Conservation (phyloP, 2,329 filamentous ascomycete genomes). For the Fusarium armeniacum region DNA sequence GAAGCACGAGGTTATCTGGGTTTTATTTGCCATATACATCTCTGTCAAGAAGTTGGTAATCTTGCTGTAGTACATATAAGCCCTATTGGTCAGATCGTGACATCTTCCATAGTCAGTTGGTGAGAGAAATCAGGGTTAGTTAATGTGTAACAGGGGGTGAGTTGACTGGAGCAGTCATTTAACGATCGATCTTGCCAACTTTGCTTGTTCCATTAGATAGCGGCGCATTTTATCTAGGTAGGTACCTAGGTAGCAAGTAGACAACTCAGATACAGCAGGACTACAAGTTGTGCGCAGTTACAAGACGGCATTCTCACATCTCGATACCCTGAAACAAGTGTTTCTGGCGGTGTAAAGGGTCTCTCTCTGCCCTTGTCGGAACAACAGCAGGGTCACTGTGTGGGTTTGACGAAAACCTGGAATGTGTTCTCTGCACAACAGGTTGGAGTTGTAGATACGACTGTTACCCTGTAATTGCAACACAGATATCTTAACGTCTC, state of each 20-base stretch:
- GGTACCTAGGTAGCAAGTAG: no score
- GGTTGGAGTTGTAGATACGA: conserved; percentile 3
- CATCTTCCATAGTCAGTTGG: not conserved
- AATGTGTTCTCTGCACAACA: not conserved
- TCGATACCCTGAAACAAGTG: conserved; percentile 43
- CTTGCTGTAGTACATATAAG: not conserved
- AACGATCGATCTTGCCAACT: conserved; percentile 5
- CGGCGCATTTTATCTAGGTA: not conserved
- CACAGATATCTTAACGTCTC: conserved; percentile 12
- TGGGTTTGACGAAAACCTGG: not conserved
- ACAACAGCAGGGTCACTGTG: conserved; percentile 13
- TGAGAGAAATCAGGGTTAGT: not conserved
- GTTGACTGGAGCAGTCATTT: not conserved
- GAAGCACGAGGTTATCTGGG: not conserved
- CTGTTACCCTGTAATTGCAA: conserved; percentile 29
- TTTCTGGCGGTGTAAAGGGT: conserved; percentile 39
- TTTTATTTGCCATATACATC: not conserved
- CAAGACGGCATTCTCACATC: conserved; percentile 23
- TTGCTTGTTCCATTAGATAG: conserved; percentile 10
- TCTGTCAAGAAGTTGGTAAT: not conserved
- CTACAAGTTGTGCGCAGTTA: not conserved
- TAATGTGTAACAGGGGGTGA: not conserved
- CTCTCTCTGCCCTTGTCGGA: conserved; percentile 30
- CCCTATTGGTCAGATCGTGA: not conserved
- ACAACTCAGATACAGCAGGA: not conserved